These are phyloP conservation scores for Penicillium paxilli DNA, from an alignment of 495 filamentous ascomycete genomes.

Conservation along the genomic window DNA sequence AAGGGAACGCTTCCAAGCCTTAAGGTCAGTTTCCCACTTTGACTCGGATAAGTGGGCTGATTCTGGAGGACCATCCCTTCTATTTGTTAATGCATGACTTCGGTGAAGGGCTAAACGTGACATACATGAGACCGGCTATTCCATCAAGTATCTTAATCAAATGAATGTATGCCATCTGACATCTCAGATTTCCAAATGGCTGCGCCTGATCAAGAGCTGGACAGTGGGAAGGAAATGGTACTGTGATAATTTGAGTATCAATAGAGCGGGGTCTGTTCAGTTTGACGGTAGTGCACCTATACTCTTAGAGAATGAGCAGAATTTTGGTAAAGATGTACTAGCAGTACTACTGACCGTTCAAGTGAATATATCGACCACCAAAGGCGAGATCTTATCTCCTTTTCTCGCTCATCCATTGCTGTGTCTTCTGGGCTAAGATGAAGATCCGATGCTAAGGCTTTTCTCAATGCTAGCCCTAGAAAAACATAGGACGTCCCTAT, in stretches of 20 bases:
- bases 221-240: slow-evolving; percentile 13
- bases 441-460: slow-evolving; percentile 42
- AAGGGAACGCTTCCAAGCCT: slow-evolving; percentile 22
- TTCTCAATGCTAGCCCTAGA: slow-evolving; percentile 41
- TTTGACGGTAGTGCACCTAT: slow-evolving; percentile 21
- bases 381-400: slow-evolving; percentile 18
- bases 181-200: slow-evolving; percentile 18
- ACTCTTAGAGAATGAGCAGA: background rate
- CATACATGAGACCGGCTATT: slow-evolving; percentile 16
- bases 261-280: slow-evolving; percentile 25
- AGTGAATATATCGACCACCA: slow-evolving; percentile 32
- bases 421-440: slow-evolving; percentile 24
- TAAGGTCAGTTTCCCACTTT: slow-evolving; percentile 11
- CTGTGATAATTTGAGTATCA: slow-evolving; percentile 11
- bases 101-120: background rate
- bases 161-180: slow-evolving; percentile 19
- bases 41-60: background rate
- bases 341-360: slow-evolving; percentile 17
- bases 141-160: slow-evolving; percentile 19
- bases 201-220: slow-evolving; percentile 14
- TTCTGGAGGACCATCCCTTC: background rate
- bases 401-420: slow-evolving; percentile 7
- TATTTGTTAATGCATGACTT: background rate
- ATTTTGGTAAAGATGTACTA: background rate
- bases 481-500: slow-evolving; percentile 26